These are phyloP conservation scores for Backusella psychrophila DNA, from an alignment of 192 early-diverging fungal species.

Conservation along the genomic window DNA sequence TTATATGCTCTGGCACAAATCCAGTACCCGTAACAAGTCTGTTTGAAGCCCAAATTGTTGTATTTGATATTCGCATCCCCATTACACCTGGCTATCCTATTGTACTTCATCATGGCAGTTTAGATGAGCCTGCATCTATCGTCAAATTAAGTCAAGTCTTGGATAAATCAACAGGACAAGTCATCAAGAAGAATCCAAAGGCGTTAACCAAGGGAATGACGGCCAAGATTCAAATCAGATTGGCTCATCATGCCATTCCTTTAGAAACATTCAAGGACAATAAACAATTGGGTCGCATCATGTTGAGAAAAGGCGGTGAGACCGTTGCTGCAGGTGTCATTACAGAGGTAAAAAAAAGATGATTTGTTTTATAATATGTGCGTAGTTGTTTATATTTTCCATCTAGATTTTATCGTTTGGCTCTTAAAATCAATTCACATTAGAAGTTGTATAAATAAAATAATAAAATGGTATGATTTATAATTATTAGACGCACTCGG, in stretches of 20 bases:
- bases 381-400: neutral
- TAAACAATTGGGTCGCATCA: conserved; percentile 87
- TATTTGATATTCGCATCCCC: conserved; percentile 91
- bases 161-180: conserved; percentile 80
- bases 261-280: conserved; percentile 82
- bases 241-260: conserved; percentile 72
- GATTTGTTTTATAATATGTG: neutral
- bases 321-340: conserved; percentile 91
- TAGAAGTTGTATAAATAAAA: neutral
- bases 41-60: conserved; percentile 86
- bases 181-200: conserved; percentile 83
- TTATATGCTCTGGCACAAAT: conserved; percentile 68
- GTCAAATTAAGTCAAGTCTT: conserved; percentile 73
- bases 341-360: conserved; percentile 35
- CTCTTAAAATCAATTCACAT: neutral
- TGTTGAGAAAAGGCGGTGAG: conserved; percentile 80
- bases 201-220: conserved; percentile 58
- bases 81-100: conserved; percentile 90
- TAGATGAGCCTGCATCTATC: conserved; percentile 77
- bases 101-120: conserved; percentile 83
- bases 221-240: conserved; percentile 80
- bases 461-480: neutral
- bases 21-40: conserved; percentile 77
- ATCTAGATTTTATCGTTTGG: conserved; percentile 8
- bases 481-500: neutral